Base-by-base conservation (phyloP, 345 rosid genomes). In the Orychophragmus violaceus region DNA sequence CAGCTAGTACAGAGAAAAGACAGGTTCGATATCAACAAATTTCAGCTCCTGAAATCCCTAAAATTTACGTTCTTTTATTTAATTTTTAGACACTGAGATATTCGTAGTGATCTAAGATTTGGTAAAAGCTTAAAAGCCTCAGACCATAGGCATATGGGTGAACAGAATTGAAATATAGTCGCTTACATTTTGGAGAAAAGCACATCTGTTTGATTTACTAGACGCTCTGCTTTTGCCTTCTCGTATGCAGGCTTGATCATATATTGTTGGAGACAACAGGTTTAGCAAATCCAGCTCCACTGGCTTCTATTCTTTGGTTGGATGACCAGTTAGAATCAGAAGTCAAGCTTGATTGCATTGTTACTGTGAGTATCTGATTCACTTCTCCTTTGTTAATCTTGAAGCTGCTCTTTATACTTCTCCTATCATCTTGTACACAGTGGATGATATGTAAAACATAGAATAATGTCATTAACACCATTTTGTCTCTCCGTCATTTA, bases 181-280 rank as follows among this genome's bases (percentile, higher is more conserved):
- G 6, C 30, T n/a, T 41, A 10, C 3, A 3, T 27, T 24, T 17
- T 5, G 56, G 32, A 50, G 57, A 7, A 4, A 21, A 21, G 6
- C 14, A 37, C 17, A 17, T 2, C 2, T 52, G 3, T 39, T 66
- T 59, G 17, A 18, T 12, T 59, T 12, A 35, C 5, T 48, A 5
- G 36, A 46, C 28, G 0, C 9, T 68, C 28, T 22, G 42, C 29
- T 57, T 41, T 37, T 67, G 37, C 36, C 61, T 58, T 57, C 37
- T 59, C 62, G 32, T 8, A 21, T 64, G 68, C 62, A 88, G 95
- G 73, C 91, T 90, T 37, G 99, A 94, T 82, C 97, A 90, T 71
- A 94, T 94, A 64, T 76, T 94, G 68, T 76, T 94, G 44, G 97
- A 90, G 85, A 94, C 97, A n/a, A 90, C 99, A n/a, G 97, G 99